A percentile compares a stretch with the other conserved stretches of the same genome.
Conservation (phyloP, 352 stramenopile species). For the Phytophthora brassicae region DNA sequence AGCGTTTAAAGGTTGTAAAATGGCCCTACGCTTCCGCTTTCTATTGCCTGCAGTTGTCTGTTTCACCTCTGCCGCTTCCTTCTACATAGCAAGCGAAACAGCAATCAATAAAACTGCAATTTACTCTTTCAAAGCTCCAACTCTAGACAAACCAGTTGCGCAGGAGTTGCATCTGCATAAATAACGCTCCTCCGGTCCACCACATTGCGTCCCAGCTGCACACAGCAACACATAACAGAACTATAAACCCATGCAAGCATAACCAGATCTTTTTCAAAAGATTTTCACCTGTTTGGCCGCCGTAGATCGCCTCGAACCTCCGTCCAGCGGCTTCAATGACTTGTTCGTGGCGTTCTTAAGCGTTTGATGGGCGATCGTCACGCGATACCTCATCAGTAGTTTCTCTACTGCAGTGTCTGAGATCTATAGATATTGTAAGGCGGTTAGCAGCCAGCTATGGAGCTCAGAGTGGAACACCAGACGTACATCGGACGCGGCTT, state of each 20-base stretch:
- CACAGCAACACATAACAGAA: constrained; percentile 22
- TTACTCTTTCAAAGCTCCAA: not conserved
- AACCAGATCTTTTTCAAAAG: not conserved
- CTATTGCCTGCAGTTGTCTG: constrained; percentile 23
- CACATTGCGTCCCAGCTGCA: constrained; percentile 41
- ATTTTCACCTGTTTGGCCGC: constrained; percentile 41
- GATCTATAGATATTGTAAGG: constrained; percentile 31
- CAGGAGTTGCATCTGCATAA: constrained; percentile 31
- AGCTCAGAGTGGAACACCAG: not conserved
- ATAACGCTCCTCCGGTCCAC: constrained; percentile 46
- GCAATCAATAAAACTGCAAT: no score
- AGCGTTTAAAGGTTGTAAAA: constrained; percentile 43
- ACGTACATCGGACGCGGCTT: constrained; percentile 40
- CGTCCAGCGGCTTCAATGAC: constrained; percentile 37
- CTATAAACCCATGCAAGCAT: no score
- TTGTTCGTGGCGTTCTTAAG: constrained; percentile 30
- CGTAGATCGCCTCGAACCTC: constrained; percentile 40
- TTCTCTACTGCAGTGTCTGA: constrained; percentile 64
- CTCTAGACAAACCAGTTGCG: constrained; percentile 30
- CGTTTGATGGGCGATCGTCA: constrained; percentile 45
- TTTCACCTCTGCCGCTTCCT: constrained; percentile 15
- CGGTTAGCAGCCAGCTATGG: not conserved
- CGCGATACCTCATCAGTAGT: constrained; percentile 58
- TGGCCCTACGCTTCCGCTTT: constrained; percentile 65
- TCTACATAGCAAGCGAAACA: constrained; percentile 27